Base-by-base conservation (phyloP, 148 eudicot species). In the Bassia scoparia region DNA sequence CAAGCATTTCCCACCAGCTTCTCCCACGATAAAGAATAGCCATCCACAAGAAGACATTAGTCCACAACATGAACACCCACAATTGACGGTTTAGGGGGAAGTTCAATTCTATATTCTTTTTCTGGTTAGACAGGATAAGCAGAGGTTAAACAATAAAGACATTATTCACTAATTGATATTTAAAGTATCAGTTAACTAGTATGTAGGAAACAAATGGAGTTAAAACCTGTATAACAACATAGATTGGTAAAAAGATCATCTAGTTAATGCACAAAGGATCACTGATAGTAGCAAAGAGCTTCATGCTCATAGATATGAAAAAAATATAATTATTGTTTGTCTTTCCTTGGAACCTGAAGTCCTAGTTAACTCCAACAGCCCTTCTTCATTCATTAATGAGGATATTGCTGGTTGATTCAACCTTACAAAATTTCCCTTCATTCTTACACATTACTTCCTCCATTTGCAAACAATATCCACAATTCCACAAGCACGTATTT, bases 1-100 rank as follows among this genome's bases (percentile, higher is more conserved):
- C 83, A 77, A 21, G 75, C 85, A 67, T 83, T 86, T 69, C 84
- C 83, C 71, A 70, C 61, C 29, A 68, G 67, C 55, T 67, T 67
- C 31, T 37, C 68, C 62, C 72, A 75, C 71, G 73, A 31, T 61
- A 71, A 75, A 55, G 75, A 75, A 66, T 71, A 38, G 37, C 6
- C 50, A 38, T 64, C 49, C n/a, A 64, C 31, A 21, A 24, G 7
- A n/a, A 64, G 18, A 41, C 21, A 64, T 34, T 10, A 37, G 18
- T 38, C 50, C 50, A n/a, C n/a, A 23, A 13, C 66, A 33, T 33
- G 68, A 38, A 64, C 37, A 0, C 49, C 48, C 30, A 41, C 10
- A 15, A 21, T 12, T 38, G 67, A 18, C 44, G 18, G 18, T 23
- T 64, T 38, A 31, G 12, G 20, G 68, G 68, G 10, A 38, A 13